These are phyloP conservation scores for Pythium pectinolyticum DNA, from an alignment of 352 stramenopile genomes.

Conservation along the genomic window DNA sequence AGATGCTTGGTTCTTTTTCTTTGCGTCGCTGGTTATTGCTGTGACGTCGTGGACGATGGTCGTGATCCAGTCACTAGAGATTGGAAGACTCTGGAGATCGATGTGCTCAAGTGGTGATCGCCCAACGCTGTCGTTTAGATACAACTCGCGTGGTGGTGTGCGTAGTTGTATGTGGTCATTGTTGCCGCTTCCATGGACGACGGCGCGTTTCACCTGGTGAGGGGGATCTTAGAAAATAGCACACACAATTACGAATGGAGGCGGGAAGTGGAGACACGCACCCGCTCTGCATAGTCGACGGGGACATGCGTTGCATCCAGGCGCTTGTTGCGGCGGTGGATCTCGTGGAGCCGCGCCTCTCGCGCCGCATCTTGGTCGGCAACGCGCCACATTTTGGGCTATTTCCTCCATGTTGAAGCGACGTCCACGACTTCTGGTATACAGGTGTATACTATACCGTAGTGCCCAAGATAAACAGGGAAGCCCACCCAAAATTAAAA, in stretches of 20 bases:
- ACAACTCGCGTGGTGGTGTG: conserved; percentile 17
- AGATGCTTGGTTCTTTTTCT: background rate
- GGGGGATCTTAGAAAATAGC: background rate
- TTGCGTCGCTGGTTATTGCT: background rate
- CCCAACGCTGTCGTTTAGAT: conserved; percentile 19
- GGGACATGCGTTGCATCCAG: conserved; percentile 5
- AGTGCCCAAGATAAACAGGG: background rate
- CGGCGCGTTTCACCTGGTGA: background rate
- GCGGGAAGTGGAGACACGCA: conserved; percentile 3
- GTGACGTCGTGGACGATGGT: conserved; percentile 11
- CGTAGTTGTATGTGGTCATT: conserved; percentile 7
- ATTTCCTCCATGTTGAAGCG: conserved; percentile 16
- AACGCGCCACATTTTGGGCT: conserved; percentile 23
- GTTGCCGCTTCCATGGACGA: background rate
- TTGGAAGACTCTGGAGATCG: conserved; percentile 16
- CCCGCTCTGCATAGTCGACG: conserved; percentile 26
- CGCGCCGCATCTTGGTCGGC: conserved; percentile 19
- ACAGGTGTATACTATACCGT: background rate
- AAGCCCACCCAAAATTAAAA: too few relatives aligned
- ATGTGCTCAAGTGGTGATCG: background rate
- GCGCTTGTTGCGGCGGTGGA: conserved; percentile 20
- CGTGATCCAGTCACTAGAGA: conserved; percentile 18
- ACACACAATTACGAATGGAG: background rate
- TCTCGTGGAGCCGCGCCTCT: conserved; percentile 13
- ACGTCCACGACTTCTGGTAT: background rate